Percentiles rank a stretch among this genome's conserved stretches.
Evolutionary conservation across 176 grass and related monocot genomes (phyloP).

Genomic region (Musa acuminata): DNA sequence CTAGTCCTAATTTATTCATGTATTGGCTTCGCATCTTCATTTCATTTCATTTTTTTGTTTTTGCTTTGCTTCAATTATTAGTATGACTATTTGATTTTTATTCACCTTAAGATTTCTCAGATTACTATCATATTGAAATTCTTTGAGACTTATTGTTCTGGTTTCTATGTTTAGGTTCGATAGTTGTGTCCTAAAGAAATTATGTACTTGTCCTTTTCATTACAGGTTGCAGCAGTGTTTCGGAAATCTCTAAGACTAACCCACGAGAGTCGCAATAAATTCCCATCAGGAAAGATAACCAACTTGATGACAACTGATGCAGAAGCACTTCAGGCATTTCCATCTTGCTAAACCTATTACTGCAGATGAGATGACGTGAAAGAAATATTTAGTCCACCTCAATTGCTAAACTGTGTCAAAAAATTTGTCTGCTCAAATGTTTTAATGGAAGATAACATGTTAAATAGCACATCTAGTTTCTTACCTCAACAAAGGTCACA

Average conservation of each 20-base stretch:
- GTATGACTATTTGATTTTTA: background rate
- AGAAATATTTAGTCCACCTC: background rate
- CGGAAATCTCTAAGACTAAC: conserved; percentile 87
- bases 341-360: background rate
- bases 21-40: no score
- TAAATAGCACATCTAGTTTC: background rate
- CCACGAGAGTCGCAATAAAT: conserved; percentile 71
- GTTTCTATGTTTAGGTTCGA: background rate
- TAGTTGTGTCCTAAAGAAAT: background rate
- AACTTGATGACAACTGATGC: conserved; percentile 98
- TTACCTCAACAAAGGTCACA: background rate
- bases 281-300: conserved; percentile 90
- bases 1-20: no score
- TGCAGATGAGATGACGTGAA: conserved; percentile 6
- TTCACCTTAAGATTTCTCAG: background rate
- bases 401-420: conserved; percentile 8
- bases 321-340: conserved; percentile 78
- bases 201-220: conserved; percentile 20
- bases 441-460: background rate
- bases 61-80: no score
- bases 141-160: background rate
- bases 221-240: conserved; percentile 88
- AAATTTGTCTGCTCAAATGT: background rate
- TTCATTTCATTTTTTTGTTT: no score
- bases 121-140: background rate